These are phyloP conservation scores for Leucocoprinus birnbaumii DNA, from an alignment of 768 basidiomycete species.

Conservation along the genomic window DNA sequence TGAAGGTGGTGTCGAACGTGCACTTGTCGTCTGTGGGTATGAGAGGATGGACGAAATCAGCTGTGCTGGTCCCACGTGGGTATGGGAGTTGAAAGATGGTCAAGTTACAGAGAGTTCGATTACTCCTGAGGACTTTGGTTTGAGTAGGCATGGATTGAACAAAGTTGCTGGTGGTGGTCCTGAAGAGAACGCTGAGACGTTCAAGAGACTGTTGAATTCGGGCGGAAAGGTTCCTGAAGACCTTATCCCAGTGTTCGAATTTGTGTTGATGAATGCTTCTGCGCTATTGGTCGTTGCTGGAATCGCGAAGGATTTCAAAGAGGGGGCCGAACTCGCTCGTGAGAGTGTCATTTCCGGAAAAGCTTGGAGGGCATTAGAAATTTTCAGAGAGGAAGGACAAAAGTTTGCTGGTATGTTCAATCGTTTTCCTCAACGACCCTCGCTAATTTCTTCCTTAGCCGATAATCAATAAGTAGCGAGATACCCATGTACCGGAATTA, in stretches of 20 bases:
- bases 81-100: constrained; percentile 76
- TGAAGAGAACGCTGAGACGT: constrained; percentile 74
- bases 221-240: constrained; percentile 51
- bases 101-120: constrained; percentile 59
- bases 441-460: not conserved
- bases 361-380: constrained; percentile 56
- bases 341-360: constrained; percentile 55
- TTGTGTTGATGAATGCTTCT: constrained; percentile 88
- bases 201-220: constrained; percentile 60
- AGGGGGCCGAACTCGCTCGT: constrained; percentile 69
- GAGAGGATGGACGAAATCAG: constrained; percentile 95
- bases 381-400: constrained; percentile 43
- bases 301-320: constrained; percentile 59
- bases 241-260: constrained; percentile 71
- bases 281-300: constrained; percentile 87
- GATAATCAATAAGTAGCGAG: not conserved
- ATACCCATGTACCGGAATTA: not conserved
- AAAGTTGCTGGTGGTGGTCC: constrained; percentile 75
- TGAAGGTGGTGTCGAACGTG: constrained; percentile 75
- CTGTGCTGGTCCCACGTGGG: constrained; percentile 85
- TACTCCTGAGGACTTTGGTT: constrained; percentile 75
- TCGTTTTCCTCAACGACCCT: not conserved
- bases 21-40: constrained; percentile 89
- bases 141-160: constrained; percentile 64
- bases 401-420: constrained; percentile 19